Percentiles rank a stretch among this genome's conserved stretches.
Evolutionary conservation across 2,329 filamentous ascomycete genomes (phyloP).

Genomic region (Fusarium burgessii): DNA sequence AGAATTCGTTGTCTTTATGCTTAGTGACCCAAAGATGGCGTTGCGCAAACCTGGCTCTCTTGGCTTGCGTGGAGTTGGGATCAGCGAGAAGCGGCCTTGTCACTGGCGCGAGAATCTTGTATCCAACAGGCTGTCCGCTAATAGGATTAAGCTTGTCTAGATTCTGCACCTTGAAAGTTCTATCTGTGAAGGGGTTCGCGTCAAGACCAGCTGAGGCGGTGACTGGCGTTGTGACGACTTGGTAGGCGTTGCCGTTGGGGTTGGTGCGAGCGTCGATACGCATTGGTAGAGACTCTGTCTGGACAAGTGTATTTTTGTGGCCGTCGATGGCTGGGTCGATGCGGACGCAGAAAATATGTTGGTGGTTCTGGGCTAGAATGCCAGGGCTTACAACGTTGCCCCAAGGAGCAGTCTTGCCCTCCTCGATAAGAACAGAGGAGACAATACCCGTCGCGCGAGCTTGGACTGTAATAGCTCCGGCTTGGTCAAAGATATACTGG

Average conservation of each 20-base stretch:
- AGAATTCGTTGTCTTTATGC: conserved; percentile 59
- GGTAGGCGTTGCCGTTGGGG: conserved; percentile 61
- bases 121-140: conserved; percentile 60
- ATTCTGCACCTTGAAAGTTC: conserved; percentile 65
- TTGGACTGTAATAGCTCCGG: conserved; percentile 71
- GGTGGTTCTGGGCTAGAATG: conserved; percentile 75
- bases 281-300: conserved; percentile 57
- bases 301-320: conserved; percentile 64
- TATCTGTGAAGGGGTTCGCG: conserved; percentile 61
- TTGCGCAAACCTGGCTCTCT: conserved; percentile 56
- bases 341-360: conserved; percentile 75
- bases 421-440: conserved; percentile 69
- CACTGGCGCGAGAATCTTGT: conserved; percentile 58
- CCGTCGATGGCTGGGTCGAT: conserved; percentile 76
- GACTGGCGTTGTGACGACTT: conserved; percentile 57
- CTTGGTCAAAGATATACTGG: conserved; percentile 67
- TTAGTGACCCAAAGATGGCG: conserved; percentile 62
- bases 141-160: conserved; percentile 56
- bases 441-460: conserved; percentile 75
- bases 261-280: conserved; percentile 57
- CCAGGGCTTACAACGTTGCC: conserved; percentile 74
- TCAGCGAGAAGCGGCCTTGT: conserved; percentile 57
- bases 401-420: conserved; percentile 62
- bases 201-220: conserved; percentile 60
- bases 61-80: conserved; percentile 54